phyloP scores from a whole-genome alignment of 441 rosid species.

The Mallotus japonicus region DNA sequence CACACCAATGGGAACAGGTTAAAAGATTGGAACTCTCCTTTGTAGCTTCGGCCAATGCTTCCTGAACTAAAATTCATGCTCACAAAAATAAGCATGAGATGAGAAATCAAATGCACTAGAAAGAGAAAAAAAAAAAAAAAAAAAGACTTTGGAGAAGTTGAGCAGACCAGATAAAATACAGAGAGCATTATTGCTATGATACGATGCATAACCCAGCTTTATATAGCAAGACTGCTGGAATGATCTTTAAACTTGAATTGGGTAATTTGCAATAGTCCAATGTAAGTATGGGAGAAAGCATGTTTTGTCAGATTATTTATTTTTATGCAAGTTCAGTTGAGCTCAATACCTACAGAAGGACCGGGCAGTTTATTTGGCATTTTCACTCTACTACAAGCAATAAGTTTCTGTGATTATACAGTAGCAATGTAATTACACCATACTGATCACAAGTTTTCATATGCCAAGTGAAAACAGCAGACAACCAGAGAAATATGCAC shows the following conservation, averaged over 20 bases:
- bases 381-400: not conserved
- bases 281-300: not conserved
- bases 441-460: too few species aligned
- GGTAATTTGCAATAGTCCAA: not conserved
- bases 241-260: not conserved
- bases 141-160: too few species aligned
- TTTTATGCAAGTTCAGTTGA: not conserved
- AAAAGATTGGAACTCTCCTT: slow-evolving; percentile 81
- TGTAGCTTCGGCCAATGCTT: slow-evolving; percentile 92
- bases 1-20: slow-evolving; percentile 65
- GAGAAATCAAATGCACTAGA: not conserved
- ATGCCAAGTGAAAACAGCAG: too few species aligned
- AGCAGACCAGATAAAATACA: too few species aligned
- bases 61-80: slow-evolving; percentile 52
- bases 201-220: too few species aligned
- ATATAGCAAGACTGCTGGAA: not conserved
- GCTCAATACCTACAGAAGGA: not conserved
- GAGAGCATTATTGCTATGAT: not conserved
- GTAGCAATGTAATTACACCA: too few species aligned
- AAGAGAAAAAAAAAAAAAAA: not conserved
- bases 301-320: not conserved
- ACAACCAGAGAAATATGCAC: not conserved
- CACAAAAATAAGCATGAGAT: not conserved
- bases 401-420: not conserved
- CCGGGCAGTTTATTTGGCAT: not conserved